Percentiles rank a stretch among this genome's conserved stretches.
Evolutionary conservation across 2,329 filamentous ascomycete genomes (phyloP).

Genomic region (Hymenoscyphus occultus): DNA sequence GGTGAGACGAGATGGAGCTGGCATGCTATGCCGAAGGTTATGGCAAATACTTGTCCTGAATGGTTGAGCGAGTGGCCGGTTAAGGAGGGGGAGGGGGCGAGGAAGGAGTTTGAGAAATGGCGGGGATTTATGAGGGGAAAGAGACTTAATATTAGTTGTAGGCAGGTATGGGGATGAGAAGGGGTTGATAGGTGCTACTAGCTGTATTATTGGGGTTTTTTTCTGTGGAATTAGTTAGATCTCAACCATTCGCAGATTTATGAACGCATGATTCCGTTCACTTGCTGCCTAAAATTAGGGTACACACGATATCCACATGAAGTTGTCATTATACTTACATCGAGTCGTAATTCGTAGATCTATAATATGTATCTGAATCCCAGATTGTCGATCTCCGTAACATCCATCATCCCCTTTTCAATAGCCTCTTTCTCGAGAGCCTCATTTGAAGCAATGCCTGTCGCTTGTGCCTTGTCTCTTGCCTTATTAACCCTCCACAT

Average conservation of each 20-base stretch:
- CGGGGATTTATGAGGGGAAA: slow-evolving; percentile 85
- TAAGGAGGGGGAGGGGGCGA: slow-evolving; percentile 37
- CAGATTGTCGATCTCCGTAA: slow-evolving; percentile 54
- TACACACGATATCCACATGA: no score
- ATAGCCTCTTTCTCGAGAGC: slow-evolving; percentile 50
- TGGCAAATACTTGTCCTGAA: slow-evolving; percentile 73
- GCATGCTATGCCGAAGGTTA: slow-evolving; percentile 90
- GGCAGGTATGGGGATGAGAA: slow-evolving; percentile 66
- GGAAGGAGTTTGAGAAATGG: slow-evolving; percentile 58
- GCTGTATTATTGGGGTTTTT: no score
- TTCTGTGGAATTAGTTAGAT: no score
- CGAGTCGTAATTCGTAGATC: not conserved
- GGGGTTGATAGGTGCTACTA: not conserved
- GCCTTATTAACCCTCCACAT: slow-evolving; percentile 54
- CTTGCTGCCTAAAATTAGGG: no score
- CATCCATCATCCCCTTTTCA: slow-evolving; percentile 53
- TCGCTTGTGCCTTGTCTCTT: slow-evolving; percentile 46
- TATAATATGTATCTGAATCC: slow-evolving; percentile 39
- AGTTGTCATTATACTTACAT: no score
- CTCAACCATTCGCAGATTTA: no score
- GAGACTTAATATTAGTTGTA: slow-evolving; percentile 88
- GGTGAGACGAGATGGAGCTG: slow-evolving; percentile 80
- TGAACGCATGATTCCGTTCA: no score
- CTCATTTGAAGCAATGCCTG: slow-evolving; percentile 28
- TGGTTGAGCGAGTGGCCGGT: slow-evolving; percentile 73